These are phyloP conservation scores for Lepidium aucheri DNA, from an alignment of 345 rosid genomes.

Conservation along the genomic window DNA sequence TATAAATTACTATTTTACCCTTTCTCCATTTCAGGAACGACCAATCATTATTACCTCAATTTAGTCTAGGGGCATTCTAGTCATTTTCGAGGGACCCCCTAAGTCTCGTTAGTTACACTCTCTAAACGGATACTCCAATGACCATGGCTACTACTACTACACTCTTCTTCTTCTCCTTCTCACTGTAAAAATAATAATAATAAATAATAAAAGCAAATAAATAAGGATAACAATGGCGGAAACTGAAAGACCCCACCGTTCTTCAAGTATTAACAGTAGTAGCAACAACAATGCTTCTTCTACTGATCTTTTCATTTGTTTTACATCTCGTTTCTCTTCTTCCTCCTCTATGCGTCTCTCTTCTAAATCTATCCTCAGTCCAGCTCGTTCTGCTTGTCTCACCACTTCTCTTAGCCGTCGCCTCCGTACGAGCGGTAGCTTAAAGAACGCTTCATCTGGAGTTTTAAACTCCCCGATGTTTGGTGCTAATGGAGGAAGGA, in stretches of 20 bases:
- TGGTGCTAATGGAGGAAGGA: conserved; percentile 43
- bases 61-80: conserved; percentile 6
- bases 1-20: background rate
- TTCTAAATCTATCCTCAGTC: conserved; percentile 49
- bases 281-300: conserved; percentile 17
- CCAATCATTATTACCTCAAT: background rate
- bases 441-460: conserved; percentile 42
- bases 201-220: background rate
- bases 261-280: conserved; percentile 37
- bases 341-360: conserved; percentile 92
- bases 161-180: background rate
- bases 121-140: background rate
- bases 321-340: conserved; percentile 72
- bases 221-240: conserved; percentile 45
- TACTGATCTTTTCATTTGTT: conserved; percentile 74
- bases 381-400: conserved; percentile 75
- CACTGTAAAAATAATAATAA: conserved; percentile 21
- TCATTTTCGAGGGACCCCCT: background rate
- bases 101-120: conserved; percentile 14
- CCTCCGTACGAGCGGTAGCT: conserved; percentile 59
- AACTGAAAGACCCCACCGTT: conserved; percentile 62
- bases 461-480: conserved; percentile 91
- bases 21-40: background rate
- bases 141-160: background rate
- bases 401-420: conserved; percentile 77